Percentiles rank a stretch among this genome's conserved stretches.
These are phyloP conservation scores for Salmacisia buchloeana DNA, from an alignment of 1,284 basidiomycete genomes.

Conservation along the genomic window DNA sequence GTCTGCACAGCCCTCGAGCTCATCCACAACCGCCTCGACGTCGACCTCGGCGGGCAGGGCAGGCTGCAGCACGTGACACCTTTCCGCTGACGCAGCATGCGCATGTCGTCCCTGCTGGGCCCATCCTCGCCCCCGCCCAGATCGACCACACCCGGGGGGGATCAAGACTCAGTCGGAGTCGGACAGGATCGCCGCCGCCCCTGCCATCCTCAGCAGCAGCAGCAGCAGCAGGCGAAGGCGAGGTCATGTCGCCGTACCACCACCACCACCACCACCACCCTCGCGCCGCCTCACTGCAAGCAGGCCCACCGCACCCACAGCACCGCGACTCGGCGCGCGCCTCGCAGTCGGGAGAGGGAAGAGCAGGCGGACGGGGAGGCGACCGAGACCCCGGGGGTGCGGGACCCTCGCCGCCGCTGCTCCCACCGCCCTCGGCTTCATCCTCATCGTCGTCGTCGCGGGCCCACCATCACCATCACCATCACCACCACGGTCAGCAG, in stretches of 20 bases:
- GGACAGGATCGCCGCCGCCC: neutral
- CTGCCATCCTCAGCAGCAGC: neutral
- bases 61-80: neutral
- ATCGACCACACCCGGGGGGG: neutral
- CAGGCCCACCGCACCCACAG: neutral
- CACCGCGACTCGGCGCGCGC: too few relatives aligned
- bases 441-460: too few relatives aligned
- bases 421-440: too few relatives aligned
- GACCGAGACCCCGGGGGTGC: too few relatives aligned
- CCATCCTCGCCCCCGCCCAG: neutral
- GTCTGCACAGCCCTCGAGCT: too few relatives aligned
- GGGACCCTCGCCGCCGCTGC: too few relatives aligned
- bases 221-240: neutral
- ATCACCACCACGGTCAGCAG: constrained; percentile 16
- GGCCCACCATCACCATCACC: constrained; percentile 10
- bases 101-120: neutral
- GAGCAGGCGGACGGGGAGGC: too few relatives aligned
- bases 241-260: neutral
- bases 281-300: neutral
- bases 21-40: too few relatives aligned
- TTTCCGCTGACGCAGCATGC: neutral
- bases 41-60: too few relatives aligned
- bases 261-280: neutral
- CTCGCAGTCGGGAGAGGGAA: too few relatives aligned
- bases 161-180: neutral